Evolutionary conservation across 495 filamentous ascomycete genomes (phyloP), one percentile per base, ranked within the genome.

Genomic region (Aspergillus heteromorphus): DNA sequence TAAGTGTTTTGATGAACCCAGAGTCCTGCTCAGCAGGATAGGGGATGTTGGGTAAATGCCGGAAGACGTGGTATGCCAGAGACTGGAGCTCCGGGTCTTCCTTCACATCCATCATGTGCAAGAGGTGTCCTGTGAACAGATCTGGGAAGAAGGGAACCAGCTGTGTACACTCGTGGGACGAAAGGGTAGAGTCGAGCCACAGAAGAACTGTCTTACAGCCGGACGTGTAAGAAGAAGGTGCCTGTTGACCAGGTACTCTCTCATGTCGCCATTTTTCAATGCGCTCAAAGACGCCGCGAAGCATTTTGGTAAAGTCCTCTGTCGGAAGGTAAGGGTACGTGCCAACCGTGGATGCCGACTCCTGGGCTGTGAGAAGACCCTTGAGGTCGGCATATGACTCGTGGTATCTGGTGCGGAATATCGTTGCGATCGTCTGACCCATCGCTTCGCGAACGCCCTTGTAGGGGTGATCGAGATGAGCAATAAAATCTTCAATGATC

Each of bases 21-120:
- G 80, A 84, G 64, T 93, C 88, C 65, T 95, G 87, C 58, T 92
- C 91, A 34, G 83, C 80, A 2, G 88, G 87, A 70, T 95, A 91
- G 1, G 93, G 95, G 53, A 99, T 90, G 72, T 97, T 99, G 16
- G 95, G 90, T 4, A 99, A 76, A 65, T 99, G 92, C 21, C 93
- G 86, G 75, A 96, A 99, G 25, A 99, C 93, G 65, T 96, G 91
- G 65, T 99, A 99, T 11, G 93, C 92, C 19, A 97, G 80, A 9
- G 87, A 86, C 77, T 96, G 92, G 9, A 99, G 82, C 68, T 99
- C 93, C 4, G 89, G 91, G 64, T 99, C 93, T 71, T 99, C 93
- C 69, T 96, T 97, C 58, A 99, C 88, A 67, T 99, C 93, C 93
- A 99, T 99, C 93, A 99, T 99, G 73, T 97, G 91, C 42, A 99